Evolutionary conservation across 305 asterid species (phyloP).

Genomic region (Galium porrigens): DNA sequence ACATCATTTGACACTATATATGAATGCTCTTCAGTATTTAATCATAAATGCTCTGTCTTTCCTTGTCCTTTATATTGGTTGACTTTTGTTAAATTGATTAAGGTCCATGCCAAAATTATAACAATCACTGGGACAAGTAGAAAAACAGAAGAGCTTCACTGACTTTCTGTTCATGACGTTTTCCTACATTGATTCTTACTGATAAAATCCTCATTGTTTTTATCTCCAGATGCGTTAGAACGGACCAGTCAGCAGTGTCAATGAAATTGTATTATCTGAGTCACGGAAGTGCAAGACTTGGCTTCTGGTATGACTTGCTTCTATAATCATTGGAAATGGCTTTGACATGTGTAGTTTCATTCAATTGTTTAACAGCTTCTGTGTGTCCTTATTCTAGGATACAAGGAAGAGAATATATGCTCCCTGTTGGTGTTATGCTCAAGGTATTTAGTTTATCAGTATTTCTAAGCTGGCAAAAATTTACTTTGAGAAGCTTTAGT

Average conservation of each 20-base stretch:
- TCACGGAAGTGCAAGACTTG: conserved; percentile 96
- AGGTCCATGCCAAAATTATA: neutral
- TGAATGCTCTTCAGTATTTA: neutral
- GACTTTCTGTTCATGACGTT: neutral
- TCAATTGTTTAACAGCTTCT: conserved; percentile 9
- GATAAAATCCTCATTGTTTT: neutral
- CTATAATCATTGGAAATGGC: conserved; percentile 4
- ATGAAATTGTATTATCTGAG: conserved; percentile 64
- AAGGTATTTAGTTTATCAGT: conserved; percentile 34
- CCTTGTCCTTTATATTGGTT: neutral
- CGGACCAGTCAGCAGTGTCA: conserved; percentile 69
- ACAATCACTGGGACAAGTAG: neutral
- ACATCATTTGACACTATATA: neutral
- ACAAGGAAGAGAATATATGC: conserved; percentile 83
- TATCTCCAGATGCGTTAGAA: conserved; percentile 71
- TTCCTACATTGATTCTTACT: neutral
- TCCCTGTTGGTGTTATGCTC: conserved; percentile 80
- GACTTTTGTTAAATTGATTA: neutral
- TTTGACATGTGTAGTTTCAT: neutral
- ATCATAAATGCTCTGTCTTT: neutral
- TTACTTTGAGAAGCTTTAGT: neutral
- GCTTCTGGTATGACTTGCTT: conserved; percentile 66
- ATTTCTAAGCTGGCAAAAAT: neutral
- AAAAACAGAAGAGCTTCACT: neutral
- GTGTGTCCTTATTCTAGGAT: conserved; percentile 39